These are phyloP conservation scores for Coemansia sp. DNA, from an alignment of 192 early-diverging fungal genomes.

Conservation along the genomic window DNA sequence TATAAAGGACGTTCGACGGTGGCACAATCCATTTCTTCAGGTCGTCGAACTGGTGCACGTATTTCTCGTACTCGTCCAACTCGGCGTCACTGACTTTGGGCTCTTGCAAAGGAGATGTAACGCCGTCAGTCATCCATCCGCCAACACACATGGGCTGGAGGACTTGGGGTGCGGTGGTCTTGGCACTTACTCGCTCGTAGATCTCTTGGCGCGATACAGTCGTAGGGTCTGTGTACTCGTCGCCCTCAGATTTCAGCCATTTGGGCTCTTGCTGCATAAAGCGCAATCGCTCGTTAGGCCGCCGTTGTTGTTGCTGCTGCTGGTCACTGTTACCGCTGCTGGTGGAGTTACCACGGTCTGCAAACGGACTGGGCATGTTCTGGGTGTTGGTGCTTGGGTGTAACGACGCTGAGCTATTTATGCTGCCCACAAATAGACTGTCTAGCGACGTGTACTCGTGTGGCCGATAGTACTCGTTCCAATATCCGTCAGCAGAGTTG, in stretches of 20 bases:
- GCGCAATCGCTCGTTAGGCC: slow-evolving; percentile 1
- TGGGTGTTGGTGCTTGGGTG: slow-evolving; percentile 26
- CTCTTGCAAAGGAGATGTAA: slow-evolving; percentile 56
- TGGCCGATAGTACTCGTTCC: slow-evolving; percentile 89
- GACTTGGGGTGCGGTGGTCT: slow-evolving; percentile 31
- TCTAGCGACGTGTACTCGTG: slow-evolving; percentile 77
- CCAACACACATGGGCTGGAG: slow-evolving; percentile 47
- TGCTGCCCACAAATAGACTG: slow-evolving; percentile 80
- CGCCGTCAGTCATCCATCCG: slow-evolving; percentile 57
- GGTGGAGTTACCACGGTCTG: slow-evolving; percentile 22
- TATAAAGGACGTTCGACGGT: slow-evolving; percentile 39
- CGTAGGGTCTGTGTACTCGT: slow-evolving; percentile 44
- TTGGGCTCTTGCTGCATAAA: slow-evolving; percentile 42
- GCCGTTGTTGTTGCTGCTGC: not conserved
- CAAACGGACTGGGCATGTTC: slow-evolving; percentile 45
- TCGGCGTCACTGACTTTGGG: slow-evolving; percentile 32
- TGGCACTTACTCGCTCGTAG: slow-evolving; percentile 45
- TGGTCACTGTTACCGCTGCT: slow-evolving; percentile 6
- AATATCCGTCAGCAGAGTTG: slow-evolving; percentile 64
- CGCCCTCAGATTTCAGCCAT: slow-evolving; percentile 46
- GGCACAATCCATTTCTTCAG: slow-evolving; percentile 51
- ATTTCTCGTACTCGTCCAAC: slow-evolving; percentile 64
- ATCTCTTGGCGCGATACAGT: slow-evolving; percentile 33
- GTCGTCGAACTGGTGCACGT: slow-evolving; percentile 57
- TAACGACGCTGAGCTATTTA: slow-evolving; percentile 75